Conservation (phyloP, 768 basidiomycete genomes). For the Kwoniella pini region DNA sequence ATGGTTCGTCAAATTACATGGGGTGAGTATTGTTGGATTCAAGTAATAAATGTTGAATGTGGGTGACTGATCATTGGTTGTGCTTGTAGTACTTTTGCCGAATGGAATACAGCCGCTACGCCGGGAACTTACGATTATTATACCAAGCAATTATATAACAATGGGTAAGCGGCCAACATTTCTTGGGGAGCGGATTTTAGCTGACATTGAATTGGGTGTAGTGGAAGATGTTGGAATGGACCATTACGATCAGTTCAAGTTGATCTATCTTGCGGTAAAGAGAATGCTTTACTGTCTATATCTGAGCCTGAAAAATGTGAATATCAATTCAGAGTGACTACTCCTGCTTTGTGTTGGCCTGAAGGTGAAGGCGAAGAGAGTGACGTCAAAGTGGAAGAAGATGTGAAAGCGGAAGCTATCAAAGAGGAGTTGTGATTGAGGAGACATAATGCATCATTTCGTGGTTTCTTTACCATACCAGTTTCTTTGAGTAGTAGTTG, state of each 20-base stretch:
- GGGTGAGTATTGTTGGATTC: slow-evolving; percentile 64
- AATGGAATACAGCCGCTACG: slow-evolving; percentile 71
- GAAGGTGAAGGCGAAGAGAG: slow-evolving; percentile 10
- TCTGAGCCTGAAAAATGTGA: slow-evolving; percentile 95
- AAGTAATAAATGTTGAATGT: not conserved
- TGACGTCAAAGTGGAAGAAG: not conserved
- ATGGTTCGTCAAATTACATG: slow-evolving; percentile 72
- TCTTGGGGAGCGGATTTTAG: not conserved
- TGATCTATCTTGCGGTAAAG: slow-evolving; percentile 76
- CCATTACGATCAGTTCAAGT: slow-evolving; percentile 80
- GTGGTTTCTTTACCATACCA: too few relatives aligned
- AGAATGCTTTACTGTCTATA: slow-evolving; percentile 75
- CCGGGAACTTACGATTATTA: slow-evolving; percentile 71
- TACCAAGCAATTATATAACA: slow-evolving; percentile 73
- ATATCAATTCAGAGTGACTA: slow-evolving; percentile 81
- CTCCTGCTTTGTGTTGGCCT: slow-evolving; percentile 73
- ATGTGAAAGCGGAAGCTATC: slow-evolving; percentile 23
- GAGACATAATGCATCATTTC: not conserved
- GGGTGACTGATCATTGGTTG: not conserved
- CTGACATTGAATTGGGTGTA: slow-evolving; percentile 54
- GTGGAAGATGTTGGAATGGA: slow-evolving; percentile 94
- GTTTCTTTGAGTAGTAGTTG: too few relatives aligned
- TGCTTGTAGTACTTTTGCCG: slow-evolving; percentile 60
- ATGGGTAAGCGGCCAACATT: slow-evolving; percentile 37
- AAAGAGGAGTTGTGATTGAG: slow-evolving; percentile 34